Conservation (phyloP, 768 basidiomycete genomes). For the Lactarius tabidus region DNA sequence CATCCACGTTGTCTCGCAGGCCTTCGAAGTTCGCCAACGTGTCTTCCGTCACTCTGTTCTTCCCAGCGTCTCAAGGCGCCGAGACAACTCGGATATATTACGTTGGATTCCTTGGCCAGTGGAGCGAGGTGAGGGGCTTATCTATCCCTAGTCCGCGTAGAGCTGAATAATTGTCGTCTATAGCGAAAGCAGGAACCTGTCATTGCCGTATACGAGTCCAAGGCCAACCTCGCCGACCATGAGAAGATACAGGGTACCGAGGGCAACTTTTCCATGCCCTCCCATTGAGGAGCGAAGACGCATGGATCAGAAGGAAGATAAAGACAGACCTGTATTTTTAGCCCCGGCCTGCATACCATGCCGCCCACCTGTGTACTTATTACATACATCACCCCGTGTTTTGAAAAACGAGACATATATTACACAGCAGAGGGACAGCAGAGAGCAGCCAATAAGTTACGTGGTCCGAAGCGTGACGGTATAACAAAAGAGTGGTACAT, state of each 20-base stretch:
- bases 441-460: not conserved
- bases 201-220: conserved; percentile 83
- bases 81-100: conserved; percentile 77
- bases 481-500: not conserved
- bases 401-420: not conserved
- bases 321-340: conserved; percentile 14
- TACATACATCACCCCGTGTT: not conserved
- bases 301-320: not conserved
- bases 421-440: not conserved
- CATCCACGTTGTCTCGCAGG: conserved; percentile 37
- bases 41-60: conserved; percentile 75
- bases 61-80: conserved; percentile 77
- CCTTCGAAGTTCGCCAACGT: conserved; percentile 83
- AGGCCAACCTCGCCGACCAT: conserved; percentile 86
- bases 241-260: conserved; percentile 80
- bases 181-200: conserved; percentile 76
- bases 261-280: conserved; percentile 49
- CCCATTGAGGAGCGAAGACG: conserved; percentile 27
- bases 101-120: conserved; percentile 78
- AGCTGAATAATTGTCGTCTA: not conserved
- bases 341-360: not conserved
- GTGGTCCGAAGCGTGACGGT: not conserved
- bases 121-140: conserved; percentile 58
- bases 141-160: not conserved
- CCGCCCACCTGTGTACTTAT: not conserved